Conservation (phyloP, 2,329 filamentous ascomycete species). For the Venturia pyrina region DNA sequence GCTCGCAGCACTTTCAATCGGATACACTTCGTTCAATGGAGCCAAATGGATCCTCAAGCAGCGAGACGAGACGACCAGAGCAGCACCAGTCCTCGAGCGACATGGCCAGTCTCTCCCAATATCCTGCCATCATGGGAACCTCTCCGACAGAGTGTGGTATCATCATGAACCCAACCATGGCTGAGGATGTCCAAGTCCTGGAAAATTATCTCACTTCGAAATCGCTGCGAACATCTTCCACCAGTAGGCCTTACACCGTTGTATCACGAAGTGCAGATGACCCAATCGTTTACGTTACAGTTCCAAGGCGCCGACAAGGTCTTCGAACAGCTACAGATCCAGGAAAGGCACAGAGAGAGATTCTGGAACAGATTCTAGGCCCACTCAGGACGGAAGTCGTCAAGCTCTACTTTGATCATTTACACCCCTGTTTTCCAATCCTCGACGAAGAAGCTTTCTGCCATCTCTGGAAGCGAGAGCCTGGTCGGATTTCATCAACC, state of each 20-base stretch:
- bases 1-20: neutral
- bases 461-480: slow-evolving; percentile 25
- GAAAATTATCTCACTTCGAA: slow-evolving; percentile 29
- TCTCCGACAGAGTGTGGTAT: neutral
- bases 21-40: neutral
- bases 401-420: slow-evolving; percentile 35
- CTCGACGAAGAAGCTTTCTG: slow-evolving; percentile 29
- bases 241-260: slow-evolving; percentile 37
- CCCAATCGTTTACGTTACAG: slow-evolving; percentile 33
- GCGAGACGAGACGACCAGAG: neutral
- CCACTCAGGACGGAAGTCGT: slow-evolving; percentile 28
- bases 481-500: slow-evolving; percentile 24
- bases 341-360: slow-evolving; percentile 29
- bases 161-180: slow-evolving; percentile 19
- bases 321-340: slow-evolving; percentile 24
- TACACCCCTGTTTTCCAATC: slow-evolving; percentile 30
- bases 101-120: neutral
- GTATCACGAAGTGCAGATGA: slow-evolving; percentile 36
- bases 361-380: slow-evolving; percentile 32
- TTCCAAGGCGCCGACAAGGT: slow-evolving; percentile 40
- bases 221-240: slow-evolving; percentile 18
- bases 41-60: neutral
- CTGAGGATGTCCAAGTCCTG: slow-evolving; percentile 31
- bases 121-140: neutral
- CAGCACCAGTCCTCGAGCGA: neutral